Conservation (phyloP, 2,329 filamentous ascomycete species). For the Ophiocordyceps australis region DNA sequence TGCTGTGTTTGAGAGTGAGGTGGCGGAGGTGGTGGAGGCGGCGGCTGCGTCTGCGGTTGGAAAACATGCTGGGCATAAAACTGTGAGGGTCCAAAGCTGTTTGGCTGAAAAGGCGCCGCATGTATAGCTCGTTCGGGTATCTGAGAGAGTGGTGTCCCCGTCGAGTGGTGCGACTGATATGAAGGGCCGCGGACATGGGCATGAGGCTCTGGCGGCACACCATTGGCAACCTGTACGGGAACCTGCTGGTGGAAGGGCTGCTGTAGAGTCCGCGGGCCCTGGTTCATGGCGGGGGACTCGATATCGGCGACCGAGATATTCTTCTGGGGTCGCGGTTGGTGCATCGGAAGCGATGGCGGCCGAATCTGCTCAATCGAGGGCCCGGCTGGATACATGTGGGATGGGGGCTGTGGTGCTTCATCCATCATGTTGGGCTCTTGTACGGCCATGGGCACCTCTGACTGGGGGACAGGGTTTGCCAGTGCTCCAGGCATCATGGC, state of each 20-base stretch:
- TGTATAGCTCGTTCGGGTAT: slow-evolving; percentile 88
- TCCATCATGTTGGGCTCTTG: slow-evolving; percentile 26
- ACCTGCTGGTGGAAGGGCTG: slow-evolving; percentile 91
- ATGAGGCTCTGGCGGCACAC: slow-evolving; percentile 39
- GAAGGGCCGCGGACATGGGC: slow-evolving; percentile 49
- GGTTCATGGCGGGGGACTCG: slow-evolving; percentile 52
- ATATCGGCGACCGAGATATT: slow-evolving; percentile 84
- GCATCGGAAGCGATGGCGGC: slow-evolving; percentile 47
- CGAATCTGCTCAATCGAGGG: slow-evolving; percentile 38
- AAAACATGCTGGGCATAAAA: slow-evolving; percentile 34
- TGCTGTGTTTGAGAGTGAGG: slow-evolving; percentile 22
- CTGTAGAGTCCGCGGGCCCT: slow-evolving; percentile 58
- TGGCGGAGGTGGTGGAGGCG: not conserved
- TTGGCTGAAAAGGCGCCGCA: slow-evolving; percentile 75
- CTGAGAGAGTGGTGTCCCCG: slow-evolving; percentile 70
- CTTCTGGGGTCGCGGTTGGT: slow-evolving; percentile 91
- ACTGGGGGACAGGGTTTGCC: slow-evolving; percentile 4
- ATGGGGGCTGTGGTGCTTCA: slow-evolving; percentile 37
- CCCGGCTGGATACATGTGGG: slow-evolving; percentile 38
- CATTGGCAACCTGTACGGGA: slow-evolving; percentile 50
- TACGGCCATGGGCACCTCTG: slow-evolving; percentile 4
- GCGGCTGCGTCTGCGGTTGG: slow-evolving; percentile 6
- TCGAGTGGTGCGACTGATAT: slow-evolving; percentile 51
- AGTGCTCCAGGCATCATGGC: slow-evolving; percentile 6
- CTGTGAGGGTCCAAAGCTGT: slow-evolving; percentile 38